A percentile compares a stretch with the other conserved stretches of the same genome.
Conservation (phyloP, 192 early-diverging fungal species). For the Obelidium mucronatum region DNA sequence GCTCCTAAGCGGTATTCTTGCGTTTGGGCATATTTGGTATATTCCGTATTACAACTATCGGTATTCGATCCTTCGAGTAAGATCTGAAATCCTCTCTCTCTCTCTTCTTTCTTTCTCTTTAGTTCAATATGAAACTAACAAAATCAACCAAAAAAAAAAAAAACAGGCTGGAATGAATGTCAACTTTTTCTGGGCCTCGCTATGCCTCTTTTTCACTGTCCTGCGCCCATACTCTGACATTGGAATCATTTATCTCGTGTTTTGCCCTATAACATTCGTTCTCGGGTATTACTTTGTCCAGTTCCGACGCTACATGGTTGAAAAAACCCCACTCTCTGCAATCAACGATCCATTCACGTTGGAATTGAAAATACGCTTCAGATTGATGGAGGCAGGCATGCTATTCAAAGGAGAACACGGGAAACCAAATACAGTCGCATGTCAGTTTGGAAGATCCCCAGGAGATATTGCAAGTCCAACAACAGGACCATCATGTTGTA, state of each 20-base stretch:
- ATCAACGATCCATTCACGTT: constrained; percentile 37
- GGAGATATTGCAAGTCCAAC: constrained; percentile 1
- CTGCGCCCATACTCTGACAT: constrained; percentile 50
- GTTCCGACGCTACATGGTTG: constrained; percentile 34
- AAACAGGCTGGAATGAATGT: constrained; percentile 37
- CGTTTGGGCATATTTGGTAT: constrained; percentile 42
- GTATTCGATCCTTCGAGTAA: constrained; percentile 43
- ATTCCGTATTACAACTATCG: constrained; percentile 54
- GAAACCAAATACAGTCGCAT: neutral
- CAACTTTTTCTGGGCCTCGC: constrained; percentile 54
- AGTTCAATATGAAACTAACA: no score
- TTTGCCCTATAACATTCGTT: constrained; percentile 36
- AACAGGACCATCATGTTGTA: neutral
- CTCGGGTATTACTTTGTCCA: constrained; percentile 34
- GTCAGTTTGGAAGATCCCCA: neutral
- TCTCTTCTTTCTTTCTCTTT: no score
- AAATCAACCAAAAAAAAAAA: no score
- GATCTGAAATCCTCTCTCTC: neutral
- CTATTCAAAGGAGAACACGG: constrained; percentile 25
- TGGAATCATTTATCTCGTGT: constrained; percentile 48
- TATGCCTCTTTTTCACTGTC: constrained; percentile 45
- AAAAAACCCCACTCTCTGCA: constrained; percentile 19
- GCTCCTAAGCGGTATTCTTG: constrained; percentile 19
- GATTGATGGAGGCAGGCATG: constrained; percentile 29
- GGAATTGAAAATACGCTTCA: constrained; percentile 50